These are phyloP conservation scores for Pulveroboletus sp. DNA, from an alignment of 768 basidiomycete species.

Conservation along the genomic window DNA sequence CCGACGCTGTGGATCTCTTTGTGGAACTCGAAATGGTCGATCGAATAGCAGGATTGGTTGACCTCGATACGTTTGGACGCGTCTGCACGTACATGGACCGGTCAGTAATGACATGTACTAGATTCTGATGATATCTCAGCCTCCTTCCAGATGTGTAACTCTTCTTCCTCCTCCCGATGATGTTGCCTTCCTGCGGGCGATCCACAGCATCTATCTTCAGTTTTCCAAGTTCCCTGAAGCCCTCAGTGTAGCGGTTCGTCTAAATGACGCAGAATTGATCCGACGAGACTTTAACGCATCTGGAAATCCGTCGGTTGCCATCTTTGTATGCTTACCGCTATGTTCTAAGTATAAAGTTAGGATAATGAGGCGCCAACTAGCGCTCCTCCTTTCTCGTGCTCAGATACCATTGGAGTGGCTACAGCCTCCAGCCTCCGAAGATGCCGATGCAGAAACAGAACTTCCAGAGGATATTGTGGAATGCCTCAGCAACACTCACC, in stretches of 20 bases:
- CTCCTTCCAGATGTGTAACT: constrained; percentile 66
- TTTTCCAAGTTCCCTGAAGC: constrained; percentile 91
- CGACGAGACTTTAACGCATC: constrained; percentile 87
- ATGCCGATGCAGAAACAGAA: constrained; percentile 58
- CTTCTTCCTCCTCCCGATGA: constrained; percentile 94
- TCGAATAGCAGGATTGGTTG: constrained; percentile 73
- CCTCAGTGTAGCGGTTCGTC: constrained; percentile 77
- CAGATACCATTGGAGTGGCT: constrained; percentile 91
- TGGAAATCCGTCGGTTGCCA: constrained; percentile 69
- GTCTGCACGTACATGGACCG: constrained; percentile 97
- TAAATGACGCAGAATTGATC: constrained; percentile 78
- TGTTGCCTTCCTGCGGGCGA: constrained; percentile 80
- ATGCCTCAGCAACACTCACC: constrained; percentile 80
- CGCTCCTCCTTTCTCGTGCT: constrained; percentile 89
- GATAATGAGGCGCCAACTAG: constrained; percentile 91
- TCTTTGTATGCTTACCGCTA: background rate
- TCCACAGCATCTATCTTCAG: constrained; percentile 85
- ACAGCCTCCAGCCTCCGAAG: constrained; percentile 49
- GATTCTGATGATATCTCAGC: background rate
- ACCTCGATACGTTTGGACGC: constrained; percentile 81
- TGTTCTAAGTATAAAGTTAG: constrained; percentile 34
- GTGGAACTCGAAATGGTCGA: constrained; percentile 91
- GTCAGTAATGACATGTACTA: constrained; percentile 39
- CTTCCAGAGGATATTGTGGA: constrained; percentile 80
- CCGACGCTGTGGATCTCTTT: constrained; percentile 94